Evolutionary conservation across 306 rosid species (phyloP).

Genomic region (Begonia loranthoides): DNA sequence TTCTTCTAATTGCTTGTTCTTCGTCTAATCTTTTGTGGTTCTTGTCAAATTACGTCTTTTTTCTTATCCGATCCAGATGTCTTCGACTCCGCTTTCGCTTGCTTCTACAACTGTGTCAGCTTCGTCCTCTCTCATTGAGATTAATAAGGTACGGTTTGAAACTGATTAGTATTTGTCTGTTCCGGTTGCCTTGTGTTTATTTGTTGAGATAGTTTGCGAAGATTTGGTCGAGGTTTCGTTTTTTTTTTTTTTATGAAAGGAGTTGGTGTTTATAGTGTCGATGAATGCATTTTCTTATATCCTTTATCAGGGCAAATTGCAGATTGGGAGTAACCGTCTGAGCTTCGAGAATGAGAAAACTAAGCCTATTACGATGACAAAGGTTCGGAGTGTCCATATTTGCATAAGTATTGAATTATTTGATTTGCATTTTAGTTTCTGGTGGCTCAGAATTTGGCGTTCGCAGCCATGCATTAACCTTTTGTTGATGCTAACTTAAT

Average conservation of each 20-base stretch:
- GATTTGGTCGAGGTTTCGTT: not conserved
- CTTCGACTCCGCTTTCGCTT: constrained; percentile 46
- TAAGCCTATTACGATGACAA: constrained; percentile 20
- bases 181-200: not conserved
- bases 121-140: constrained; percentile 26
- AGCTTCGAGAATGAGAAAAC: constrained; percentile 27
- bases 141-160: constrained; percentile 29
- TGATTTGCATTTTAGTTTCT: not conserved
- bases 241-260: not conserved
- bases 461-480: too few relatives aligned
- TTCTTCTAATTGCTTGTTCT: too few relatives aligned
- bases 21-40: too few relatives aligned
- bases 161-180: not conserved
- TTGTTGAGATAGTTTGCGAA: constrained; percentile 6
- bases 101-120: constrained; percentile 35
- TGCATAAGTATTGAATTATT: not conserved
- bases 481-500: not conserved
- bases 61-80: constrained; percentile 18
- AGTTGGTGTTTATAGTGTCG: not conserved
- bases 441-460: not conserved
- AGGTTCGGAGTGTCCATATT: constrained; percentile 18
- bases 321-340: constrained; percentile 25
- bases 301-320: constrained; percentile 32
- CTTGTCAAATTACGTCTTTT: not conserved
- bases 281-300: constrained; percentile 2